These are phyloP conservation scores for Fusarium mundagurra DNA, from an alignment of 2,329 filamentous ascomycete genomes.

Conservation along the genomic window DNA sequence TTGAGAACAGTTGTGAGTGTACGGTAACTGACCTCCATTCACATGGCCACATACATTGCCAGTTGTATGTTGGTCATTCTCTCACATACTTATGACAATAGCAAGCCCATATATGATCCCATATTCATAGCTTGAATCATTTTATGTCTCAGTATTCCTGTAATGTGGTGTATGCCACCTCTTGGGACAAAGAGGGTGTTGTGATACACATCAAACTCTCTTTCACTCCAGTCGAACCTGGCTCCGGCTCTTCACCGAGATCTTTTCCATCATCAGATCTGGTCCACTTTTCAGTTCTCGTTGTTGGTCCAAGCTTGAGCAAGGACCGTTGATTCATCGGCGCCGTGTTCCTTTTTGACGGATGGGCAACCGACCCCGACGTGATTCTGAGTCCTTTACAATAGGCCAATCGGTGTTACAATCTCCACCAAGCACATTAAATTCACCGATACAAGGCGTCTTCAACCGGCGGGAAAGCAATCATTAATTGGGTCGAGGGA, in stretches of 20 bases:
- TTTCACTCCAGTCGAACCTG: conserved; percentile 4
- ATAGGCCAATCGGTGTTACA: conserved; percentile 7
- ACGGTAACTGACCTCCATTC: conserved; percentile 1
- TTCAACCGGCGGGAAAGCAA: conserved; percentile 16
- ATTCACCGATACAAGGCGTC: conserved; percentile 34
- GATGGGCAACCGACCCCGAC: conserved; percentile 12
- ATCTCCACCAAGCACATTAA: conserved; percentile 9
- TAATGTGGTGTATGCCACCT: neutral
- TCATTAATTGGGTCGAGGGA: neutral
- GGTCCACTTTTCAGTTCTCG: conserved; percentile 14
- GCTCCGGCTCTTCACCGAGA: conserved; percentile 38
- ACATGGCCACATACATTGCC: conserved; percentile 4
- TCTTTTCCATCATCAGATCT: conserved; percentile 38
- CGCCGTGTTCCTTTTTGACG: conserved; percentile 9
- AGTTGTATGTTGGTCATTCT: conserved; percentile 17
- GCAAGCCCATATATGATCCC: conserved; percentile 33
- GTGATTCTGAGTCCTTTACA: neutral
- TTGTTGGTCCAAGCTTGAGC: conserved; percentile 18
- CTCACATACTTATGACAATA: conserved; percentile 2
- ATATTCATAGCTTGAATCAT: conserved; percentile 12
- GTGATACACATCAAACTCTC: conserved; percentile 11
- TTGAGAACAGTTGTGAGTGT: neutral
- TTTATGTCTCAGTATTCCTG: neutral
- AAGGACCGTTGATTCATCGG: conserved; percentile 11
- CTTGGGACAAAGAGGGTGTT: conserved; percentile 9